A percentile compares a stretch with the other conserved stretches of the same genome.
These are phyloP conservation scores for Jatropha podagrica DNA, from an alignment of 441 rosid species.

Conservation along the genomic window DNA sequence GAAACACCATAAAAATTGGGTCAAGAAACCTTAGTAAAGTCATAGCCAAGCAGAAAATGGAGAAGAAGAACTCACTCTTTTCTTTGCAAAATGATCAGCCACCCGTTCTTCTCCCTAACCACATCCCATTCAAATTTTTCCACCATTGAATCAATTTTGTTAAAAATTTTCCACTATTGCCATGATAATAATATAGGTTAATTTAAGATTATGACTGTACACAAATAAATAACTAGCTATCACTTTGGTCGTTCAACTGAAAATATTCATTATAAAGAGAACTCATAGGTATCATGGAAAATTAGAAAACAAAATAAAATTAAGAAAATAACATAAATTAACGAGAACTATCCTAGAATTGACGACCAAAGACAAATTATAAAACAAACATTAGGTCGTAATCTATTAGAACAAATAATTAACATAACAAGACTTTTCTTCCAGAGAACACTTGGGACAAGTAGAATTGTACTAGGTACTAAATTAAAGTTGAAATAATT, in stretches of 20 bases:
- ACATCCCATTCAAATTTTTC: no score
- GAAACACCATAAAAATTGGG: no score
- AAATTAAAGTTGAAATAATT: neutral
- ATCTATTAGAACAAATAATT: neutral
- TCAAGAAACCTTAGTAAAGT: no score
- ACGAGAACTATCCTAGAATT: neutral
- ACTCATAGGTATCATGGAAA: neutral
- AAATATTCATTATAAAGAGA: slow-evolving; percentile 5
- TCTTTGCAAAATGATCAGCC: no score
- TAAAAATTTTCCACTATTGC: neutral
- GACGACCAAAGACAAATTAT: no score
- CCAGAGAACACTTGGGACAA: neutral
- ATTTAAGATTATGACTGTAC: neutral
- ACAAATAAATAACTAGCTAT: neutral
- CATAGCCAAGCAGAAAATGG: no score
- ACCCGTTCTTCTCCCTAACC: no score
- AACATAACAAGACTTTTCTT: neutral
- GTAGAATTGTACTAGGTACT: neutral
- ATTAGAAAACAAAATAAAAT: neutral
- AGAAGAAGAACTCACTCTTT: no score
- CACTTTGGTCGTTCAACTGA: slow-evolving; percentile 6
- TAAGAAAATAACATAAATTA: no score
- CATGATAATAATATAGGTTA: neutral
- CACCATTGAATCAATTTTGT: no score
- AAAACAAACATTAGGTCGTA: neutral